Evolutionary conservation across 2,329 filamentous ascomycete genomes (phyloP), one percentile per base, ranked within the genome.

Genomic region (Phialophora chinensis): DNA sequence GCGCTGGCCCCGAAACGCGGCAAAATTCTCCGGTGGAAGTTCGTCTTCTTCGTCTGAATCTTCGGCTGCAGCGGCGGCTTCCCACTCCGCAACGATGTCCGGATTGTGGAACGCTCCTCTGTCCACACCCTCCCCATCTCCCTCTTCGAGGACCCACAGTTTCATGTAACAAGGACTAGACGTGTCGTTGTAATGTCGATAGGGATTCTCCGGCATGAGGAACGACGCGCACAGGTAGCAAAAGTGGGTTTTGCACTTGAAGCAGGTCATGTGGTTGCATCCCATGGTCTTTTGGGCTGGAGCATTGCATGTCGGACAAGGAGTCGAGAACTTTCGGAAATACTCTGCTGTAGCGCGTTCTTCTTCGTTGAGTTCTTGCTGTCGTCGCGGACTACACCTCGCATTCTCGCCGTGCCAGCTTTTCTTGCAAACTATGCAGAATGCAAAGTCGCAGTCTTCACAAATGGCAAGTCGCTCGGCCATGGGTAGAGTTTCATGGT

Each of bases 181-280:
- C 60, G 81, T 79, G 31, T 87, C 84, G 75, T 97, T 97, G 81
- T 93, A 99, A 77, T 99, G 95, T 62, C 85, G 81, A 75, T 98
- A 98, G 0, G 93, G 93, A 72, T 97, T 95, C 20, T 81, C 83
- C 0, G 91, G 87, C 63, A 90, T 86, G 50, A 99, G 84, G 91
- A 92, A 98, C n/a, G 88, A 85, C 0, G 90, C 90, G 75, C 95
- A 98, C 1, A 98, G 85, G 73, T 98, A 98, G 81, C 95, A 99
- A 77, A 97, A 98, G 77, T 98, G 94, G 1, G 92, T 91, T 60
- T 90, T 85, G 81, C 95, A 99, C 70, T 91, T 89, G 77, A 90
- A 92, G 79, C 94, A 97, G 58, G 90, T 91, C 93, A 98, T 98
- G 79, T 97, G 93, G 78, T 97, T 97, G 83, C 95, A 99, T 47